Evolutionary conservation across 129 eudicot species (phyloP).

Genomic region (Escallonia rubra): DNA sequence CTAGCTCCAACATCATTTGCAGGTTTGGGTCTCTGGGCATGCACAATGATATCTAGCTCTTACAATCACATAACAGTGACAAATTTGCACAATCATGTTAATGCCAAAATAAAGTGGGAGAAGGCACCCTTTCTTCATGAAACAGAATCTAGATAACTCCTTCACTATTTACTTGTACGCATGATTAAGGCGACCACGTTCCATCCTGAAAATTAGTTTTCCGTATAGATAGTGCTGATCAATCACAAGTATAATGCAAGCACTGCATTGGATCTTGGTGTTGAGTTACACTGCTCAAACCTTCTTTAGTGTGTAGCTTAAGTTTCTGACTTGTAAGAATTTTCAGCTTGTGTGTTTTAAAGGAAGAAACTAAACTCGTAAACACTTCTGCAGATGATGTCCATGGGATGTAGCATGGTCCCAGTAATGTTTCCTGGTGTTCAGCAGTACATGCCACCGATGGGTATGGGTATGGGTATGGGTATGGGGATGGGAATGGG

Average conservation of each 20-base stretch:
- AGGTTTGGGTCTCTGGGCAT: no score
- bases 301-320: not conserved
- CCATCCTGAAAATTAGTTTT: no score
- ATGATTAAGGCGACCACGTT: no score
- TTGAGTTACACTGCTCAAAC: not conserved
- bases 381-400: slow-evolving; percentile 62
- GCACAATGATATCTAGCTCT: no score
- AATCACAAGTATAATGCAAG: not conserved
- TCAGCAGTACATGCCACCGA: slow-evolving; percentile 72
- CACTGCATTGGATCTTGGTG: not conserved
- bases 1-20: no score
- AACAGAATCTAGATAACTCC: no score
- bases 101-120: no score
- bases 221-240: no score
- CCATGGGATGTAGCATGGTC: slow-evolving; percentile 87
- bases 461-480: slow-evolving; percentile 25
- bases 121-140: no score
- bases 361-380: not conserved
- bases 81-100: no score
- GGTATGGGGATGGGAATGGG: slow-evolving; percentile 50
- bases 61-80: no score
- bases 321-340: not conserved
- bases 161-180: no score
- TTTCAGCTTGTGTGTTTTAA: not conserved
- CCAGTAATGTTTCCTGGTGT: slow-evolving; percentile 81